Evolutionary conservation across 225 moss, liverwort and hornwort species (phyloP), one percentile per base, ranked within the genome.

Genomic region (Marchantia paleacea): DNA sequence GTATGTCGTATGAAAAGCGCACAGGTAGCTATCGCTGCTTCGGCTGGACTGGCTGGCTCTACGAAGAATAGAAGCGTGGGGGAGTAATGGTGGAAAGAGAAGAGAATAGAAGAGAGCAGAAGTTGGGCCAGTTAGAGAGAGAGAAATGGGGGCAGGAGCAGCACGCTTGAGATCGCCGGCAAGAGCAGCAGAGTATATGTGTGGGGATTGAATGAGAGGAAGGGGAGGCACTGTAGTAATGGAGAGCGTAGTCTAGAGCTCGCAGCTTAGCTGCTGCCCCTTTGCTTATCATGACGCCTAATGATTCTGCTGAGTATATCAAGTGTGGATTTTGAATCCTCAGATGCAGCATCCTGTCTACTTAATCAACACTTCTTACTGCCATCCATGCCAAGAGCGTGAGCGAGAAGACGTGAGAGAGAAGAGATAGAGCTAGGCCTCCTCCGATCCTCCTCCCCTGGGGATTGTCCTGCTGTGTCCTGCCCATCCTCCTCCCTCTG

Each of bases 81-180:
- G 66, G 48, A 79, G 68, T 79, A 79, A 79, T 79, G 52, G 79
- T 79, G 79, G 55, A 68, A 67, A 78, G 78, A 78, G 78, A 78
- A 78, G 65, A 67, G 64, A 64, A 77, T 18, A 64, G 31, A 53
- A 75, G 55, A 75, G 75, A 64, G n/a, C 20, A 20, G 64, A 78
- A 78, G 64, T 50, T 24, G 63, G 78, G 52, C 50, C 18, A 71
- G 55, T 79, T 66, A 79, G 79, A 79, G 79, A 71, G 79, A 79
- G 77, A 63, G 78, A 77, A 48, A 54, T 74, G 74, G 74, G 54
- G 54, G 28, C 74, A 78, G 22, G 30, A 49, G 22, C 73, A 55
- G 75, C 78, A 78, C 64, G 63, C 78, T 78, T 51, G 47, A 79
- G 29, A 48, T 52, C 39, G 53, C 68, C 77, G 77, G 63, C 61